Evolutionary conservation across 2,329 filamentous ascomycete species (phyloP), one percentile per base, ranked within the genome.

Genomic region (Monilinia fructicola): DNA sequence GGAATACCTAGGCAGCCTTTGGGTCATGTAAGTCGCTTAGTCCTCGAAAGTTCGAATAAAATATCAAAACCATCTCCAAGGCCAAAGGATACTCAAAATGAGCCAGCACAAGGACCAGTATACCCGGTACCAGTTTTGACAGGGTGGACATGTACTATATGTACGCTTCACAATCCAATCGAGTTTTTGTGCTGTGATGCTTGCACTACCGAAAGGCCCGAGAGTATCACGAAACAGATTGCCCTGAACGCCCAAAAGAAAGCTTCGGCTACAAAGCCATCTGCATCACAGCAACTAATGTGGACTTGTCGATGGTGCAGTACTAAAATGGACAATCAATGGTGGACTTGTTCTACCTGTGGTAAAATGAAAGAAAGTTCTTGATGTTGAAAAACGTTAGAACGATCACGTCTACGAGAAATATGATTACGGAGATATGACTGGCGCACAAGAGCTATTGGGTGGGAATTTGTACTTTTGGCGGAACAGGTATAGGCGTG

Each of bases 131-230:
- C 65, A 35, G 18, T 46, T 5, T 23, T 66, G 53, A 69, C 63
- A 85, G 86, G 85, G 54, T 88, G 86, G 86, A 78, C 78, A 12
- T 89, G 86, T 71, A 73, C 75, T 26, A 74, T 81, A 16, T 89
- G 86, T 72, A 89, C 86, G 0, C 76, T 88, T 28, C 79, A 82
- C 66, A 89, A 89, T 70, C 81, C 82, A 1, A 67, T 75, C 11
- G 76, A 70, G n/a, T 84, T 78, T 69, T 76, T 84, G 35, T 81
- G 78, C 70, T 89, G 86, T 72, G 85, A 85, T 69, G 85, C 83
- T 6, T 89, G 86, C 71, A 81, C 81, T 12, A 76, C 74, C 12
- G 79, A 83, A 72, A 78, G 81, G 64, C 74, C 76, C 14, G 74
- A 73, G 28, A 72, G 76, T n/a, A 71, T 73, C 26, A 76, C 72